Evolutionary conservation across 768 basidiomycete species (phyloP), one percentile per base, ranked within the genome.

Genomic region (Suillus clintonianus): DNA sequence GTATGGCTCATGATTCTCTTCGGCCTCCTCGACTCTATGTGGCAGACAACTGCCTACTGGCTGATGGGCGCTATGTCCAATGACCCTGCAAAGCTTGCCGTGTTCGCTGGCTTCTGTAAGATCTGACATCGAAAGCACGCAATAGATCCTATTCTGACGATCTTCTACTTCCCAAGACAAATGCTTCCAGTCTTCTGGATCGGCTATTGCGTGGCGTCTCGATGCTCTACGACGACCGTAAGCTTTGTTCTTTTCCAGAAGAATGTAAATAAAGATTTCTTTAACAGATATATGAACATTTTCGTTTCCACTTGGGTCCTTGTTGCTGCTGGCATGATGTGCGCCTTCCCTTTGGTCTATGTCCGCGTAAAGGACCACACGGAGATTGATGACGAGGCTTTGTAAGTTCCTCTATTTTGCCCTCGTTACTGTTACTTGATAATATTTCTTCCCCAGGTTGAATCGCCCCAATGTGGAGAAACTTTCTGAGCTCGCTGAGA

Each of bases 151-250:
- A 32, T 39, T 34, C 63, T 64, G 15, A 60, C 55, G 17, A n/a
- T 32, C 10, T 15, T 15, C 41, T 41, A 2, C 9, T 36, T 56
- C 17, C 11, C 50, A 65, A 82, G 87, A 89, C 67, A 89, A 91
- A 70, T 89, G 88, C 9, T 79, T 91, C 54, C 89, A 91, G 68
- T 88, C 87, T 13, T 88, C 88, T 5, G 89, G 87, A 61, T 88
- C 84, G 27, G 89, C 87, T 6, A 88, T 42, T 17, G 73, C 83
- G 19, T 91, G 88, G 89, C 79, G 86, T 45, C 85, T 83, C 14
- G 90, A 91, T 75, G 88, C 80, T 1, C 79, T 84, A 15, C 78
- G 80, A 62, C 70, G 79, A 15, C 87, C 89, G 85, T 90, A 41
- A 39, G 19, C 79, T 27, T 27, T 17, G 2, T 42, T 41, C 11